Base-by-base conservation (phyloP, 345 rosid genomes). In the Anastatica hierochuntica region DNA sequence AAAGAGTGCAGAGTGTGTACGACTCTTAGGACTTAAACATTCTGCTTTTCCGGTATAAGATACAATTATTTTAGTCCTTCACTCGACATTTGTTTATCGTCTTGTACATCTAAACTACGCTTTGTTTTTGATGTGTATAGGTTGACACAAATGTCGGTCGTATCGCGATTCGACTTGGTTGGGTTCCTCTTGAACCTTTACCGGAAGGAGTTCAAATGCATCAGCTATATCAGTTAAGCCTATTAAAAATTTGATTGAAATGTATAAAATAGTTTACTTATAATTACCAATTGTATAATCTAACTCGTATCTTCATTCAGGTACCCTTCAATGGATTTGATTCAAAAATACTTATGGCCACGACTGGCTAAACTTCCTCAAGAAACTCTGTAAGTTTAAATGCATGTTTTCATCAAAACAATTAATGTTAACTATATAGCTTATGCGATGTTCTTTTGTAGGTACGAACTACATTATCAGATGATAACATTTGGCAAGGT, bases 401-500 rank as follows among this genome's bases (percentile, higher is more conserved):
- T n/a, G n/a, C 14, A 35, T 35, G 14, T 29, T 31, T 3, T 20
- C 14, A 30, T 8, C 4, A 5, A 34, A 19, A 2, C 1, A 41
- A 8, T 14, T 10, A 21, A 21, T 21, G 3, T 21, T 21, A 2
- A 2, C 5, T 21, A 21, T 21, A 21, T 57, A 56, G 42, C 26
- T 50, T 37, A 44, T 43, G 7, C 4, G 50, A 23, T 39, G 27
- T 3, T 42, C 6, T 10, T 12, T 43, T 67, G 34, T 53, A 87
- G 94, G 43, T 84, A 84, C 48, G 80, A 78, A 19, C 64, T 84
- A 2, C 96, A 84, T 57, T 84, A 78, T 63, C 96, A 84, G 1
- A 48, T 80, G 72, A 88, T 88, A 57, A 82, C 94, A 13, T 82
- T 84, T 58, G 96, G 94, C 46, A 88, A 88, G 96, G 94, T 88